phyloP scores from a whole-genome alignment of 2,329 filamentous ascomycete species.

The Didymella segeticola region DNA sequence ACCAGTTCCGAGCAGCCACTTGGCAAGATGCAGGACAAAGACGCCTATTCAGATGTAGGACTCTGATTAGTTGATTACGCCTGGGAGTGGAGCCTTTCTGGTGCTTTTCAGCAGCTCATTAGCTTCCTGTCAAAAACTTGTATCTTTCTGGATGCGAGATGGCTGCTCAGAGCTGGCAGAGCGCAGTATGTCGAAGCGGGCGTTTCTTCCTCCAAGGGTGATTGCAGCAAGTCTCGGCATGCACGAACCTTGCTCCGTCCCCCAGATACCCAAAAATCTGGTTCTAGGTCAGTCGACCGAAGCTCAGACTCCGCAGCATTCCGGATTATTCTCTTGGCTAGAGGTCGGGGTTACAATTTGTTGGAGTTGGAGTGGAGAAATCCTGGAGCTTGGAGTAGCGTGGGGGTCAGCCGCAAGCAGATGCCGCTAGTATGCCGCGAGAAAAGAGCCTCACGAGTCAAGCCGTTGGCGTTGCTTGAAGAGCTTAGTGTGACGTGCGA shows the following conservation, averaged over 20 bases:
- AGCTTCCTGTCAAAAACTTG: no score
- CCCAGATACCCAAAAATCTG: neutral
- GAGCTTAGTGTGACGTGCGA: neutral
- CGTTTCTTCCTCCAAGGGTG: neutral
- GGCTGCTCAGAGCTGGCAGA: no score
- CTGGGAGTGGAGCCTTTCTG: no score
- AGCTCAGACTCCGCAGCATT: neutral
- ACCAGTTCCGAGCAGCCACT: no score
- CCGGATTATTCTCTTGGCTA: constrained; percentile 12
- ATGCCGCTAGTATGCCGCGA: constrained; percentile 2
- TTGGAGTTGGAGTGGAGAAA: constrained; percentile 11
- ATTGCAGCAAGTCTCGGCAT: constrained; percentile 3
- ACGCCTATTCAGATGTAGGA: no score
- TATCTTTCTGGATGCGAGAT: no score
- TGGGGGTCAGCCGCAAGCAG: constrained; percentile 8
- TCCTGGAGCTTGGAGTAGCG: constrained; percentile 6
- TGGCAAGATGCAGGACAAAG: no score
- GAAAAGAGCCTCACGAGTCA: constrained; percentile 12
- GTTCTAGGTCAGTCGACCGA: neutral
- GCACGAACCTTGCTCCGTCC: neutral
- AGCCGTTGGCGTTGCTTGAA: constrained; percentile 5
- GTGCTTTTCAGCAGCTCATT: no score
- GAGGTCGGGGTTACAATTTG: constrained; percentile 4
- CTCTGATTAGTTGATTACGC: no score
- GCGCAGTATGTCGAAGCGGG: no score